Evolutionary conservation across 2,329 filamentous ascomycete genomes (phyloP), one percentile per base, ranked within the genome.

Genomic region (Mollisiaceae sp.): DNA sequence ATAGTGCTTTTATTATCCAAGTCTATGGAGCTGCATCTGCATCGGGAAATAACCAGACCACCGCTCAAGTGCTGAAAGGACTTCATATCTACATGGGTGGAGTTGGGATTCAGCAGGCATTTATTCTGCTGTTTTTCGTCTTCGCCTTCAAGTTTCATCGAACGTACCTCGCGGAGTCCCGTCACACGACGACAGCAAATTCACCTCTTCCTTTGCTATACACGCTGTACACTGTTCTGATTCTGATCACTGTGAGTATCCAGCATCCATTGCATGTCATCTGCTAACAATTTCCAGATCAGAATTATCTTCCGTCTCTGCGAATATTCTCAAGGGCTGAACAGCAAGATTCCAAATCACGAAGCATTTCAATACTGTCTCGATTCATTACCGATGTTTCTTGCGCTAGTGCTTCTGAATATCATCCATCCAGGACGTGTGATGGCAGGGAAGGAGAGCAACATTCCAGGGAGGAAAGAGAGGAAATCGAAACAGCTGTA

Each of bases 261-360:
- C 65, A 11, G 11, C 3, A 20, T 24, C 32, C 38, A 20, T 20
- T 39, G 15, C 8, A 6, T 32, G 24, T 4, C 50, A 27, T n/a
- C 14, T 55, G 15, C 50, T 55, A n/a, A 55, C 12, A 4, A n/a
- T 55, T 18, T 45, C 27, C 45, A 77, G 75, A 66, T 79, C 18
- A 82, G 85, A 15, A 87, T 87, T 66, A 78, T 86, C 62, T 88
- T 82, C 74, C 82, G 86, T 2, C 75, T 88, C 1, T 71, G 79
- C 20, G 83, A 88, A 67, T 87, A 83, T 69, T 79, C 80, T 0
- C 76, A 77, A 0, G 82, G 81, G 0, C 70, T 79, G 38, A 69
- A 75, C 0, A 75, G 74, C 6, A 73, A 68, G 36, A 74, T 77
- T 54, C 70, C 73, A 11, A 67, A 69, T 15, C 70, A 74, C 47